Conservation (phyloP, 179 eudicot species). For the Kewa caespitosa region DNA sequence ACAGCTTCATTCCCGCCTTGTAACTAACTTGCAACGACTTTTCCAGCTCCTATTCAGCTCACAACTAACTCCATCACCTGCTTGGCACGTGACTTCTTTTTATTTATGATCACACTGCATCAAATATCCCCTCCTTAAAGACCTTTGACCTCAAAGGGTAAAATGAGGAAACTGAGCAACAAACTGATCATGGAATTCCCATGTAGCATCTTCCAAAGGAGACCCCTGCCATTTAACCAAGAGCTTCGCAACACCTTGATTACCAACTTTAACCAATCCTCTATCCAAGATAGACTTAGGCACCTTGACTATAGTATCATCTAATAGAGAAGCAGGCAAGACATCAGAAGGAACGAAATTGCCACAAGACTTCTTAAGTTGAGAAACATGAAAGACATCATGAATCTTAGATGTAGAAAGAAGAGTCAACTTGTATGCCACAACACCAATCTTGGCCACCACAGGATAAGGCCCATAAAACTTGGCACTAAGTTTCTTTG, state of each 20-base stretch:
- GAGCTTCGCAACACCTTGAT: background rate
- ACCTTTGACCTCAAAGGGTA: background rate
- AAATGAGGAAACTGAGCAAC: background rate
- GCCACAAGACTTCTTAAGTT: background rate
- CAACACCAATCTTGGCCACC: background rate
- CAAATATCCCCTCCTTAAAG: background rate
- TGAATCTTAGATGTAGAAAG: background rate
- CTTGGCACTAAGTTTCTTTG: background rate
- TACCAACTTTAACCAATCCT: background rate
- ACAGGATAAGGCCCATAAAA: slow-evolving; percentile 19
- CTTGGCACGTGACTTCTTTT: too few species aligned
- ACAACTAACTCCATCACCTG: too few species aligned
- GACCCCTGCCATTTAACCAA: background rate
- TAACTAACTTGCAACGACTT: too few species aligned
- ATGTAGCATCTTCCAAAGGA: background rate
- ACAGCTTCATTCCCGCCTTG: too few species aligned
- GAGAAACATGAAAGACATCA: slow-evolving; percentile 21
- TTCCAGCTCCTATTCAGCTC: too few species aligned
- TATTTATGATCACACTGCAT: too few species aligned
- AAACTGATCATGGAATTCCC: background rate
- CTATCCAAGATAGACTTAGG: background rate
- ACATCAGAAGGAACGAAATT: background rate
- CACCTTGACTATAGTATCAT: background rate
- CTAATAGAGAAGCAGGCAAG: background rate
- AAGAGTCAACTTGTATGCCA: slow-evolving; percentile 8